A percentile compares a stretch with the other conserved stretches of the same genome.
Conservation (phyloP, 306 rosid genomes). For the Crotalaria pallida region DNA sequence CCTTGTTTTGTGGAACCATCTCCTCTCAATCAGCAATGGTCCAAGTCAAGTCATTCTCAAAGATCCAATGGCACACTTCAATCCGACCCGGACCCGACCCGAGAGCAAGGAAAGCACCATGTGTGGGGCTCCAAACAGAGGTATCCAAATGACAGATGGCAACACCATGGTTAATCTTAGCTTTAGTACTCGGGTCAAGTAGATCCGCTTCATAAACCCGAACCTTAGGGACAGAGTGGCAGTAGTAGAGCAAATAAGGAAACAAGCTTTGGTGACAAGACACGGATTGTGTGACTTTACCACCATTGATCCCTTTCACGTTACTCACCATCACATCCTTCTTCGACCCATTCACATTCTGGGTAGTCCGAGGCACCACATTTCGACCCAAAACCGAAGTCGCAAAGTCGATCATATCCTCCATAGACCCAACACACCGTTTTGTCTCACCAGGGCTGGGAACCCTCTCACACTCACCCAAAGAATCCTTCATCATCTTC, state of each 20-base stretch:
- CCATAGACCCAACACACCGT: constrained; percentile 78
- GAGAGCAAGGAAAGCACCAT: constrained; percentile 76
- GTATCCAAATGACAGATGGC: constrained; percentile 95
- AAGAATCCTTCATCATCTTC: constrained; percentile 48
- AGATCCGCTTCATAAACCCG: constrained; percentile 91
- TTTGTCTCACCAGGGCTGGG: constrained; percentile 78
- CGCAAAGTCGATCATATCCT: constrained; percentile 92
- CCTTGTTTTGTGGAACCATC: not conserved
- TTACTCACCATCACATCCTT: constrained; percentile 48
- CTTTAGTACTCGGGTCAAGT: constrained; percentile 50
- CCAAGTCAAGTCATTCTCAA: constrained; percentile 94
- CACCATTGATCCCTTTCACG: constrained; percentile 72
- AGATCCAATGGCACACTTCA: constrained; percentile 97
- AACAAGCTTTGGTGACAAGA: constrained; percentile 94
- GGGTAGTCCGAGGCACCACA: constrained; percentile 55
- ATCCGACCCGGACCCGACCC: constrained; percentile 85
- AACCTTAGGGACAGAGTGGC: constrained; percentile 93
- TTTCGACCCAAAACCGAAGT: constrained; percentile 79
- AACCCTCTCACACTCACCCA: constrained; percentile 72
- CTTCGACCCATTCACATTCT: constrained; percentile 63
- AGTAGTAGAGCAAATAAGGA: constrained; percentile 83
- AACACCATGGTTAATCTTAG: constrained; percentile 69
- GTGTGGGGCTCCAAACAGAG: constrained; percentile 77
- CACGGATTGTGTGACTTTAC: constrained; percentile 73
- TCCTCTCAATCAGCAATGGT: constrained; percentile 53